phyloP scores from a whole-genome alignment of 1,139 yeast species.

The Wickerhamomyces sp. region DNA sequence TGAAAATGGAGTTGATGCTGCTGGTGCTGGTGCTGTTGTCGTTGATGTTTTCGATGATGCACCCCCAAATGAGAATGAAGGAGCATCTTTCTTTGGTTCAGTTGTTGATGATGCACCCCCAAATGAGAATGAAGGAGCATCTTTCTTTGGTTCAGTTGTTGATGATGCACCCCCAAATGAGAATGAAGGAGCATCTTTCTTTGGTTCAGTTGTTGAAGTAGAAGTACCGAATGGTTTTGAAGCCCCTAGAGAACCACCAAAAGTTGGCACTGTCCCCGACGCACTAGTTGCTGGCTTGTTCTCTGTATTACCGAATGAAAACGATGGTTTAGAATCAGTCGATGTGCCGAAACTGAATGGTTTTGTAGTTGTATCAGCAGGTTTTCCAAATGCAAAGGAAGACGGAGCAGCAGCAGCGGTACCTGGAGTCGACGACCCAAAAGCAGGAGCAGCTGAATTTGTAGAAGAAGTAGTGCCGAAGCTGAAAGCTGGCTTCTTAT shows the following conservation, averaged over 20 bases:
- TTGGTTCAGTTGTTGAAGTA: neutral
- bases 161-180: conserved; percentile 30
- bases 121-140: neutral
- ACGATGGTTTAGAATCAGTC: neutral
- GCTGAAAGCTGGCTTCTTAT: conserved; percentile 22
- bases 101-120: neutral
- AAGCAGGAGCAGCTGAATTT: conserved; percentile 1
- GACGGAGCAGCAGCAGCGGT: conserved; percentile 13
- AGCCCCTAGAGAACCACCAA: too few species aligned
- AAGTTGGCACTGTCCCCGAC: too few species aligned
- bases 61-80: conserved; percentile 9
- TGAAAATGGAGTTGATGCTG: too few species aligned
- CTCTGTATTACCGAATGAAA: too few species aligned
- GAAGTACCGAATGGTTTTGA: conserved; percentile 3
- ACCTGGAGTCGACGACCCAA: conserved; percentile 9
- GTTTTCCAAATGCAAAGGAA: conserved; percentile 8
- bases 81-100: neutral
- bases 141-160: conserved; percentile 6
- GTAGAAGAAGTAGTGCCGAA: conserved; percentile 17
- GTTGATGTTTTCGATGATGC: neutral
- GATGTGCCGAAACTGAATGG: neutral
- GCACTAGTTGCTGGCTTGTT: too few species aligned
- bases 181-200: neutral
- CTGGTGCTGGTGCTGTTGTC: neutral
- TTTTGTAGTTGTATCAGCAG: neutral